A percentile compares a stretch with the other conserved stretches of the same genome.
These are phyloP conservation scores for Fusarium graminum DNA, from an alignment of 2,329 filamentous ascomycete genomes.

Conservation along the genomic window DNA sequence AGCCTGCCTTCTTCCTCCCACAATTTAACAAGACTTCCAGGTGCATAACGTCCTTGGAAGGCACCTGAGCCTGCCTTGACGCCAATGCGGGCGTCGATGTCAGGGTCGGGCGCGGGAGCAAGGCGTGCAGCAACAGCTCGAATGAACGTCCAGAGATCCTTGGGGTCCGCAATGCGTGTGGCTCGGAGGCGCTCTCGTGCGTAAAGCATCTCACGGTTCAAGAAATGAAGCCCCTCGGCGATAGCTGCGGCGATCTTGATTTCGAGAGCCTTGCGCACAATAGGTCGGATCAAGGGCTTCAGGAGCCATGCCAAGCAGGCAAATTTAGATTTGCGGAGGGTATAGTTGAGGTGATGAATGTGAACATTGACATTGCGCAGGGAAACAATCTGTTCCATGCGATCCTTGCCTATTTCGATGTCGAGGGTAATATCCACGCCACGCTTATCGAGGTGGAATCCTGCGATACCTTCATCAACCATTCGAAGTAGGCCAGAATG, in stretches of 20 bases:
- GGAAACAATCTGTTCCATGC: constrained; percentile 83
- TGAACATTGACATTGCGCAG: constrained; percentile 81
- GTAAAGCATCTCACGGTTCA: constrained; percentile 88
- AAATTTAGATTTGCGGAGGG: constrained; percentile 79
- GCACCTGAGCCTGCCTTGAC: constrained; percentile 70
- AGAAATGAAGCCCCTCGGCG: constrained; percentile 74
- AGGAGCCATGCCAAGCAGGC: constrained; percentile 83
- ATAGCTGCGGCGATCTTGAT: constrained; percentile 80
- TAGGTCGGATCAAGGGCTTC: constrained; percentile 84
- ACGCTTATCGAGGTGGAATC: constrained; percentile 85
- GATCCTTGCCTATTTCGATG: constrained; percentile 82
- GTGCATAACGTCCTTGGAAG: constrained; percentile 88
- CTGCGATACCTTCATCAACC: constrained; percentile 85
- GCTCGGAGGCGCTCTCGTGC: constrained; percentile 89
- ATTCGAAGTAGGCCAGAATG: constrained; percentile 82
- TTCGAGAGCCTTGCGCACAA: constrained; percentile 84
- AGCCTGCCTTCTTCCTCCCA: constrained; percentile 84
- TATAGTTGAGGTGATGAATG: constrained; percentile 90
- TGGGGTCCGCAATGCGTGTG: constrained; percentile 82
- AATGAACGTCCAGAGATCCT: constrained; percentile 84
- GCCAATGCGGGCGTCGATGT: constrained; percentile 80
- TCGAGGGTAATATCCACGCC: constrained; percentile 90
- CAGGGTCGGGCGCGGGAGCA: constrained; percentile 78
- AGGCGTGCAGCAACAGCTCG: constrained; percentile 84
- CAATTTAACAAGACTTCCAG: constrained; percentile 88